Conservation (phyloP, 176 grass and related monocot genomes). For the bread wheat (Triticum aestivum) region DNA sequence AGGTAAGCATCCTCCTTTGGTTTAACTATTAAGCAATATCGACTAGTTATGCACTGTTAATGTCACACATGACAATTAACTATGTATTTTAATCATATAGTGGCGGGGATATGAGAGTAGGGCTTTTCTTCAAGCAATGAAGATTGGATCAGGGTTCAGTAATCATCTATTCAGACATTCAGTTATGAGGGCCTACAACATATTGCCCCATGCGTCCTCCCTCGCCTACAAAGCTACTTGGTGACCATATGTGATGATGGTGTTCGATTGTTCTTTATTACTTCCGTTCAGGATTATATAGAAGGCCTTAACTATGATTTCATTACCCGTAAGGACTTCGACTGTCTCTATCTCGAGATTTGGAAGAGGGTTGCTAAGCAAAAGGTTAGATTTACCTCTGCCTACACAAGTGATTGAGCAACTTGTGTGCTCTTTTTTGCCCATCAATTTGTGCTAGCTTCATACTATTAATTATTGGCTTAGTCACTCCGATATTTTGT, state of each 20-base stretch:
- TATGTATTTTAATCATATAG: neutral
- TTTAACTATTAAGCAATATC: neutral
- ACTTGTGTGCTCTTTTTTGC: no score
- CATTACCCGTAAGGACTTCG: neutral
- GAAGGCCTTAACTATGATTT: neutral
- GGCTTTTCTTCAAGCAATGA: neutral
- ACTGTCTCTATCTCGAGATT: slow-evolving; percentile 26
- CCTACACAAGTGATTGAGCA: no score
- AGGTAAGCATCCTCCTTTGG: neutral
- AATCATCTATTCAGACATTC: neutral
- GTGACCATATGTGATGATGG: neutral
- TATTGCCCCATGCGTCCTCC: neutral
- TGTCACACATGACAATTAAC: neutral
- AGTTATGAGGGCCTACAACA: neutral
- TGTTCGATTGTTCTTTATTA: neutral
- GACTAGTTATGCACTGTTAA: no score
- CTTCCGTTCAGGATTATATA: no score
- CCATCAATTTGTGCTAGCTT: no score
- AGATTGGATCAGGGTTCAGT: neutral
- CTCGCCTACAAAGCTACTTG: neutral
- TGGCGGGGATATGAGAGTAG: neutral
- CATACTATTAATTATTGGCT: no score
- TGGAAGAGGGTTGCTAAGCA: slow-evolving; percentile 26
- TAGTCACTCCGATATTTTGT: no score
- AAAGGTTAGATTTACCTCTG: neutral